Percentiles rank a stretch among this genome's conserved stretches.
These are phyloP conservation scores for Penicillium sp. DNA, from an alignment of 2,329 filamentous ascomycete species.

Conservation along the genomic window DNA sequence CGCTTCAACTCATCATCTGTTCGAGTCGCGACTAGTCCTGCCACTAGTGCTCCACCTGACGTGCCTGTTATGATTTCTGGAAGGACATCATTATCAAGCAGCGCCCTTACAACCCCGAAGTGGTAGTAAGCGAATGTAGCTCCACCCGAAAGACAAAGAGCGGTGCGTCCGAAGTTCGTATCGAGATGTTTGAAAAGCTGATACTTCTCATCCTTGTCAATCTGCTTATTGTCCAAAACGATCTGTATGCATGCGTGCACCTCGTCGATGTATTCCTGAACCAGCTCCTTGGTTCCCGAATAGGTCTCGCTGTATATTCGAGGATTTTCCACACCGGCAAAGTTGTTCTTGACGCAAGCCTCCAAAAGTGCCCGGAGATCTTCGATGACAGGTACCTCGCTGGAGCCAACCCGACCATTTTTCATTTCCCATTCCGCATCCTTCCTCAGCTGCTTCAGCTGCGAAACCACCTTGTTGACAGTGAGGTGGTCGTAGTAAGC, in stretches of 20 bases:
- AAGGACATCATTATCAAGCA: slow-evolving; percentile 80
- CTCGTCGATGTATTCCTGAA: slow-evolving; percentile 88
- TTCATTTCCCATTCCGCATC: slow-evolving; percentile 43
- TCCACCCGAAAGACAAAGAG: slow-evolving; percentile 87
- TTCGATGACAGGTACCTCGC: slow-evolving; percentile 59
- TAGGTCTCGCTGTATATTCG: slow-evolving; percentile 97
- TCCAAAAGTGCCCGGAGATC: slow-evolving; percentile 77
- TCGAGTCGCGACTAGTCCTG: slow-evolving; percentile 80
- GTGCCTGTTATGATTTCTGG: slow-evolving; percentile 96
- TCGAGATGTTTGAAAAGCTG: slow-evolving; percentile 82
- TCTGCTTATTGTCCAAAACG: slow-evolving; percentile 64
- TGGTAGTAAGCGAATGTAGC: slow-evolving; percentile 97
- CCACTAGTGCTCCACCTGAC: slow-evolving; percentile 87
- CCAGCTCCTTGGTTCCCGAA: slow-evolving; percentile 91
- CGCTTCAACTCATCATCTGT: slow-evolving; percentile 88
- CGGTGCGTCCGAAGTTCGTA: slow-evolving; percentile 88
- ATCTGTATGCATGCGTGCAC: slow-evolving; percentile 59
- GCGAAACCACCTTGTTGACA: slow-evolving; percentile 71
- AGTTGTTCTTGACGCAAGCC: slow-evolving; percentile 96
- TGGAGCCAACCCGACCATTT: slow-evolving; percentile 21
- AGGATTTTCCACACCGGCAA: slow-evolving; percentile 90
- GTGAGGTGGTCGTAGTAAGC: slow-evolving; percentile 87
- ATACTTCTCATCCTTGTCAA: slow-evolving; percentile 72
- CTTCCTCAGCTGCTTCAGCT: slow-evolving; percentile 57
- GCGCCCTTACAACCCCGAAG: slow-evolving; percentile 84